A percentile compares a stretch with the other conserved stretches of the same genome.
Conservation (phyloP, 2,329 filamentous ascomycete genomes). For the Emmonsiellopsis sp. region DNA sequence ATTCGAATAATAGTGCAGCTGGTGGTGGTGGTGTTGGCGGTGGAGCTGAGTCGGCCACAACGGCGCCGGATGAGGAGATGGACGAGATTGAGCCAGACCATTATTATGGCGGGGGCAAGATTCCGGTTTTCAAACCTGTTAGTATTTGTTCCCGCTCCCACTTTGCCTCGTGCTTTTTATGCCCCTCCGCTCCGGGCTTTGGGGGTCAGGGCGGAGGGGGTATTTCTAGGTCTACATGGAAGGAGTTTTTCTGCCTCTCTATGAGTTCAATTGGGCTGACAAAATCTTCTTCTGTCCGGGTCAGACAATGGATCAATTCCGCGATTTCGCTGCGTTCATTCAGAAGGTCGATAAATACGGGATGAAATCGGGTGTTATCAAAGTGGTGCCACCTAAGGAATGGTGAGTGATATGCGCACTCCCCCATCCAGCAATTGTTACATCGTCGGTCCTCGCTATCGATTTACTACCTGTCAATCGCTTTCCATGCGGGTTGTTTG, state of each 20-base stretch:
- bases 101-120: conserved; percentile 71
- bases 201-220: too few relatives aligned
- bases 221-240: too few relatives aligned
- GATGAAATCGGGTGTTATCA: conserved; percentile 95
- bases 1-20: conserved; percentile 16
- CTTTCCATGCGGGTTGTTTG: neutral
- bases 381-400: conserved; percentile 86
- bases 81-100: conserved; percentile 76
- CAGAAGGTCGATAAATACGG: conserved; percentile 84
- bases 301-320: conserved; percentile 82
- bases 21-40: too few relatives aligned
- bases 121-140: conserved; percentile 87
- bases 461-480: neutral
- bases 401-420: conserved; percentile 52
- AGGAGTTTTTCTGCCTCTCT: neutral
- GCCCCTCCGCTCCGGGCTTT: too few relatives aligned
- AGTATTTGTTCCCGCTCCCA: conserved; percentile 23
- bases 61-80: conserved; percentile 50
- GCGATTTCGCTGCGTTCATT: conserved; percentile 86
- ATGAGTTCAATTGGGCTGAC: neutral
- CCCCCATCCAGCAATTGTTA: too few relatives aligned
- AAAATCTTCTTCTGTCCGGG: too few relatives aligned
- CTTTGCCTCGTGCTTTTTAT: too few relatives aligned
- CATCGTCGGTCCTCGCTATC: too few relatives aligned
- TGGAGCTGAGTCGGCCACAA: conserved; percentile 12